Evolutionary conservation across 345 rosid species (phyloP), one percentile per base, ranked within the genome.

Genomic region (Noccaea caerulescens): DNA sequence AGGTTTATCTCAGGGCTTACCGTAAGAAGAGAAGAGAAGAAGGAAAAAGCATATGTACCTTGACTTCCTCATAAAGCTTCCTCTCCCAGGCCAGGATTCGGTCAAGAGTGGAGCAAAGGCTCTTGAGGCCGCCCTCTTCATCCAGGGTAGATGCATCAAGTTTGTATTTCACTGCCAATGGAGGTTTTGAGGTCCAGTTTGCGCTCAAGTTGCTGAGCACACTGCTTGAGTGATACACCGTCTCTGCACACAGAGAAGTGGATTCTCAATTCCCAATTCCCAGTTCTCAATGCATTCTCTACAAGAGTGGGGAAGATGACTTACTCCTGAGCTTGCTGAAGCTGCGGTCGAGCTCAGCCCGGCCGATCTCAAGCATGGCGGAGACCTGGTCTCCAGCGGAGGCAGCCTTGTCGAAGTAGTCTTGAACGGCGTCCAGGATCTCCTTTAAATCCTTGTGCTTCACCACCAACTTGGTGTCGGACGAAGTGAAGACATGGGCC

Each of bases 171-270:
- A 93, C 97, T 7, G 91, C 96, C 83, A 93, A 71, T 3, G 98
- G 98, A 23, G 98, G 98, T 64, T 90, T 93, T 10, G 93, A 88
- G n/a, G 93, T 87, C 98, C 98, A 93, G 79, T 79, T 93, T 3
- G 98, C 87, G 84, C 95, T 90, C 81, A 93, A 61, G 77, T 55
- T 90, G 79, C 95, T 90, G 41, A 88, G 77, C 66, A 93, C 73
- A 66, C 90, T 88, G 50, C 87, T 88, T n/a, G 98, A 93, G 78
- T 93, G 98, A 79, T 93, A 93, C 71, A 93, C 97, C 3, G 98
- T 93, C 81, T 82, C 98, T 93, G 95, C 70, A 11, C 12, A 61
- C 4, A 36, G 11, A n/a, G 27, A 6, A 5, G 51, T 27, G 51
- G 38, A 25, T 49, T 27, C 23, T 45, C 30, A 27, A 0, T 27